Evolutionary conservation across 371 early-diverging fungal species (phyloP).

Genomic region (Saksenaea oblongispora): DNA sequence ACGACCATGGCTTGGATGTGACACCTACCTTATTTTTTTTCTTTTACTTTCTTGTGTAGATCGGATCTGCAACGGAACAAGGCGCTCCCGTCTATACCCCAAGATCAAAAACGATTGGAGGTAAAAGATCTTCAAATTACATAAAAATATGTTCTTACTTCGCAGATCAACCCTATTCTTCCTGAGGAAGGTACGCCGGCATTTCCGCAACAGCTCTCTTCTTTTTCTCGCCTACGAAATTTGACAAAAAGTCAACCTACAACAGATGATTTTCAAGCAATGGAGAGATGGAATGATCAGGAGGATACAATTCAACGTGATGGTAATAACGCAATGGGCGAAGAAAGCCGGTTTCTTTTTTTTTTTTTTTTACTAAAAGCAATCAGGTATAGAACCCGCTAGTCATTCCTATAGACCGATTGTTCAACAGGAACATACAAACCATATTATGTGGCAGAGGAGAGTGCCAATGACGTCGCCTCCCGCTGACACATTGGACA

Average conservation of each 20-base stretch:
- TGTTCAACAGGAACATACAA: not conserved
- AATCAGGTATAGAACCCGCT: not conserved
- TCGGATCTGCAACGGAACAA: slow-evolving; percentile 3
- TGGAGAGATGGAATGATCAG: not conserved
- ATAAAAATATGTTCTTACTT: not conserved
- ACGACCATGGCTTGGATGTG: not conserved
- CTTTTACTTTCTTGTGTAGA: not conserved
- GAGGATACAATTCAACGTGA: not conserved
- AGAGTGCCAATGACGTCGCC: not conserved
- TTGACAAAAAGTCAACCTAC: not conserved
- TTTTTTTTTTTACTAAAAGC: not conserved
- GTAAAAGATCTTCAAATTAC: not conserved
- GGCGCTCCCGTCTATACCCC: not conserved
- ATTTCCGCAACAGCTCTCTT: not conserved
- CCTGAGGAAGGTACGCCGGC: not conserved
- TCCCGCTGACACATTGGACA: not conserved
- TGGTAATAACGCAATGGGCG: not conserved
- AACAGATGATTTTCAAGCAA: not conserved
- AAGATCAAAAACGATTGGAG: not conserved
- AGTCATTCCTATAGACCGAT: not conserved
- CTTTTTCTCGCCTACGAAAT: not conserved
- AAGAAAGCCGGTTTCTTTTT: not conserved
- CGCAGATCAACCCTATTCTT: not conserved
- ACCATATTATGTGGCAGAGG: not conserved
- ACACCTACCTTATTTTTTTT: slow-evolving; percentile 1